Conservation (phyloP, 106 monocot genomes). For the Triglochin maritima region DNA sequence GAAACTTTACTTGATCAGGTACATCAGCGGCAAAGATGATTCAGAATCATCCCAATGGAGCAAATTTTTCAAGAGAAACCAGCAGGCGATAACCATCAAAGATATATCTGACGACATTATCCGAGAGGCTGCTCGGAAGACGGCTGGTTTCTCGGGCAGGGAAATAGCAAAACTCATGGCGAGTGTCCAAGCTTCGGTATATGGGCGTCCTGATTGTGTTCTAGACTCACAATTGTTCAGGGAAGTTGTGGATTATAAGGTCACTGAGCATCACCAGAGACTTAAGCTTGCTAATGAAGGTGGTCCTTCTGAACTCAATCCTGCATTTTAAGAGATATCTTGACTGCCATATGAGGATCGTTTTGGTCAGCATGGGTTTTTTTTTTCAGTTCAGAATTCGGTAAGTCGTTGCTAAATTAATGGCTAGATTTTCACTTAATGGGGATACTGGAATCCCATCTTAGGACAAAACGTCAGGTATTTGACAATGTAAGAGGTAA, state of each 20-base stretch:
- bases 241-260: constrained; percentile 91
- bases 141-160: constrained; percentile 82
- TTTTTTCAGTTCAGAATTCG: too few species aligned
- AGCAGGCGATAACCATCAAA: constrained; percentile 62
- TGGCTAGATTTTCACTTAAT: too few species aligned
- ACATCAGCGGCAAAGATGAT: constrained; percentile 52
- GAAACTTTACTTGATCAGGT: constrained; percentile 82
- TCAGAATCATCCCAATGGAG: constrained; percentile 18
- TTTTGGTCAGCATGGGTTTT: too few species aligned
- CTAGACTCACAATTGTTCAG: constrained; percentile 48
- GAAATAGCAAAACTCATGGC: constrained; percentile 95
- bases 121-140: constrained; percentile 68
- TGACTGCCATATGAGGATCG: too few species aligned
- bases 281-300: constrained; percentile 41
- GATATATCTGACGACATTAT: constrained; percentile 66
- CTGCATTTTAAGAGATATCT: too few species aligned
- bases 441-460: too few species aligned
- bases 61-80: constrained; percentile 32
- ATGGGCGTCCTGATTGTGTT: constrained; percentile 84
- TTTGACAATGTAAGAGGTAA: too few species aligned
- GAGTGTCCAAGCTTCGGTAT: constrained; percentile 85
- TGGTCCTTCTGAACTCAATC: not conserved
- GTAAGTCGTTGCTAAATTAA: too few species aligned
- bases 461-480: too few species aligned
- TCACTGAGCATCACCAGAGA: constrained; percentile 89